These are phyloP conservation scores for Amylocystis lapponica DNA, from an alignment of 768 basidiomycete species.

Conservation along the genomic window DNA sequence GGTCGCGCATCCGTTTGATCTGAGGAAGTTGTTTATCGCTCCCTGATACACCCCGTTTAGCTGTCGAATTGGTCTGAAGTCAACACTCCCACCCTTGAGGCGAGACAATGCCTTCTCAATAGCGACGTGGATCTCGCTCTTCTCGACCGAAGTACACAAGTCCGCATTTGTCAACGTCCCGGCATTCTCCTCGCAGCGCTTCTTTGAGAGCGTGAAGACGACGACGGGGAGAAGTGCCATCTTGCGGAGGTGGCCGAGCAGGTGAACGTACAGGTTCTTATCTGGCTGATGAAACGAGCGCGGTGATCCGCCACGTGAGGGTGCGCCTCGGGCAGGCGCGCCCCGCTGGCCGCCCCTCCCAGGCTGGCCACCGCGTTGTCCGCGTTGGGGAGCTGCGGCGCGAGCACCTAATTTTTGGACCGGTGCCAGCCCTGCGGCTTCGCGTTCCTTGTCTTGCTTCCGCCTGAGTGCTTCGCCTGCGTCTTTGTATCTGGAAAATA, in stretches of 20 bases:
- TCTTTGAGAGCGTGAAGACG: slow-evolving; percentile 96
- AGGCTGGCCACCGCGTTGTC: slow-evolving; percentile 38
- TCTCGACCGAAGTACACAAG: slow-evolving; percentile 84
- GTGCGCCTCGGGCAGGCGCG: slow-evolving; percentile 30
- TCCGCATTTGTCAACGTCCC: slow-evolving; percentile 83
- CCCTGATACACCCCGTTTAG: slow-evolving; percentile 30
- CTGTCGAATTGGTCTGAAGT: slow-evolving; percentile 2
- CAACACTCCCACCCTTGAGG: slow-evolving; percentile 64
- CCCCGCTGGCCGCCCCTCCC: slow-evolving; percentile 40
- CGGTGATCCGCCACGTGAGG: slow-evolving; percentile 32
- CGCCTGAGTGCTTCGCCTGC: slow-evolving; percentile 83
- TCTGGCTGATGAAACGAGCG: slow-evolving; percentile 70
- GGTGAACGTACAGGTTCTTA: slow-evolving; percentile 90
- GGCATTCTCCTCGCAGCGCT: slow-evolving; percentile 95
- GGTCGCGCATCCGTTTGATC: slow-evolving; percentile 82
- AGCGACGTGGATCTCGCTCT: slow-evolving; percentile 93
- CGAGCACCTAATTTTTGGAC: slow-evolving; percentile 81
- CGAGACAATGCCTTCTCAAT: slow-evolving; percentile 89
- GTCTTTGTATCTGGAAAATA: slow-evolving; percentile 66
- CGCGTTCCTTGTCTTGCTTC: slow-evolving; percentile 97
- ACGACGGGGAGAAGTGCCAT: slow-evolving; percentile 87
- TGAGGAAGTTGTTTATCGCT: slow-evolving; percentile 92
- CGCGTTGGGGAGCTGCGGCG: slow-evolving; percentile 50
- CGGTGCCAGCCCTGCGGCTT: slow-evolving; percentile 87
- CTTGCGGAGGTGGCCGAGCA: slow-evolving; percentile 83